phyloP scores from a whole-genome alignment of 371 early-diverging fungal genomes.

The Mortierella sp. region DNA sequence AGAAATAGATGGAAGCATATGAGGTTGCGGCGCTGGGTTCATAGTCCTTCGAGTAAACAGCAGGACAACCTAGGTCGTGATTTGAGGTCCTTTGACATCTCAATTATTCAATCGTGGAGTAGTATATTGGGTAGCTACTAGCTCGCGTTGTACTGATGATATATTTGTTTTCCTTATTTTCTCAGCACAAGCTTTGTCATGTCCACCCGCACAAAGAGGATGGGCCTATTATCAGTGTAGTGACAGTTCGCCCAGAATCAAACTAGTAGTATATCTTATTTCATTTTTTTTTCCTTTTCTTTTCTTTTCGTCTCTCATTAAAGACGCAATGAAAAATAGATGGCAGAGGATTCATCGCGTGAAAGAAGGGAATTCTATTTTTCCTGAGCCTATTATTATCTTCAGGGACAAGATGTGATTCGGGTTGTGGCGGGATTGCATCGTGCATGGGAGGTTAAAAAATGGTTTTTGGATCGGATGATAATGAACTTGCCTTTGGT shows the following conservation, averaged over 20 bases:
- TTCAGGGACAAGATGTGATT: constrained; percentile 6
- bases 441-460: neutral
- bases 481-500: constrained; percentile 51
- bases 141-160: neutral
- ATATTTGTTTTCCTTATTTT: neutral
- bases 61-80: neutral
- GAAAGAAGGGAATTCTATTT: constrained; percentile 7
- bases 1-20: neutral
- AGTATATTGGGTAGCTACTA: neutral
- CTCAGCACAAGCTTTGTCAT: neutral
- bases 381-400: neutral
- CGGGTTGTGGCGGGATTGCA: neutral
- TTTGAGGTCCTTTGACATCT: neutral
- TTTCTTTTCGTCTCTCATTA: too few species aligned
- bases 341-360: neutral
- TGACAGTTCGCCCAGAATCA: neutral
- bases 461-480: neutral
- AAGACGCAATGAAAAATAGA: neutral
- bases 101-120: neutral
- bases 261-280: neutral
- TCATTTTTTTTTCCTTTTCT: too few species aligned
- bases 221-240: neutral
- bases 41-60: neutral
- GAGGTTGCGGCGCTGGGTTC: neutral
- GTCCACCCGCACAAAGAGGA: neutral